phyloP scores from a whole-genome alignment of 345 rosid genomes.

The Acer negundo region DNA sequence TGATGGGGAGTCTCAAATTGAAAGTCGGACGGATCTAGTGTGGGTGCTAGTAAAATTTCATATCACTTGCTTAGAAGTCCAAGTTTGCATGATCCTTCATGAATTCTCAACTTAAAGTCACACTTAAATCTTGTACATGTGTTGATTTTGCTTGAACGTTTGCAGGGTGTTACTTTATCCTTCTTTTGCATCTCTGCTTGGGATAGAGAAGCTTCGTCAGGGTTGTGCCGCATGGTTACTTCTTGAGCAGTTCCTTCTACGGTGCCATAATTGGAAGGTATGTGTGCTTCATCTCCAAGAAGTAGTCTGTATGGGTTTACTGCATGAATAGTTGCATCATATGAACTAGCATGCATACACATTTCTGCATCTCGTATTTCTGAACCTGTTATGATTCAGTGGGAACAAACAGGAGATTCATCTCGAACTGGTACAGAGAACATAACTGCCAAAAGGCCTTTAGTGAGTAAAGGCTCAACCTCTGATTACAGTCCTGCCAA shows the following conservation, averaged over 20 bases:
- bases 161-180: slow-evolving; percentile 92
- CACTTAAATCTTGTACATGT: not conserved
- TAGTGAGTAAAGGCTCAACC: slow-evolving; percentile 41
- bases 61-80: slow-evolving; percentile 17
- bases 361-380: slow-evolving; percentile 25
- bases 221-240: slow-evolving; percentile 95
- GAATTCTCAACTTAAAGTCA: slow-evolving; percentile 9
- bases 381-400: slow-evolving; percentile 61
- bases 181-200: slow-evolving; percentile 83
- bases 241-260: slow-evolving; percentile 88
- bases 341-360: slow-evolving; percentile 10
- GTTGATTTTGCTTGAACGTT: slow-evolving; percentile 11
- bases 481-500: slow-evolving; percentile 75
- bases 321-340: slow-evolving; percentile 14
- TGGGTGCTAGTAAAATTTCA: slow-evolving; percentile 48
- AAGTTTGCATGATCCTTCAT: slow-evolving; percentile 18
- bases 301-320: slow-evolving; percentile 19
- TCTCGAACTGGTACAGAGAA: slow-evolving; percentile 59
- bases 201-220: slow-evolving; percentile 91
- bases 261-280: slow-evolving; percentile 93
- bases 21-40: slow-evolving; percentile 92
- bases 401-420: slow-evolving; percentile 83
- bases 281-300: slow-evolving; percentile 11
- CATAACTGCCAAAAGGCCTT: slow-evolving; percentile 42
- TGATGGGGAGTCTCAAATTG: slow-evolving; percentile 62